Evolutionary conservation across 352 stramenopile genomes (phyloP).

Genomic region (Globisporangium yorkense): DNA sequence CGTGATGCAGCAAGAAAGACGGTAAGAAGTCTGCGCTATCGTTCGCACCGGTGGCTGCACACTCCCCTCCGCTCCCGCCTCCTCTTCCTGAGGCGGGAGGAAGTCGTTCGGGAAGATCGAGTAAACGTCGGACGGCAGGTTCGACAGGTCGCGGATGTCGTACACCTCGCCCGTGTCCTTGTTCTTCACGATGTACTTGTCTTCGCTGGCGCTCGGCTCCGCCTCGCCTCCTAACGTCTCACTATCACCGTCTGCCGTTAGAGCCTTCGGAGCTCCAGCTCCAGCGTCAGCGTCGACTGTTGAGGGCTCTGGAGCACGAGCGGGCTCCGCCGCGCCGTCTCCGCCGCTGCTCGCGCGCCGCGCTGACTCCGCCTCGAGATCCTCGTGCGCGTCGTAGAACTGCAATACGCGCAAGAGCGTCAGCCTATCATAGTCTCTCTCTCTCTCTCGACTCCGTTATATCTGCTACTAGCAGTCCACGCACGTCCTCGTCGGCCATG

Average conservation of each 20-base stretch:
- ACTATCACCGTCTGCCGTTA: not conserved
- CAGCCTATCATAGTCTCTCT: not conserved
- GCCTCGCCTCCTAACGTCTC: not conserved
- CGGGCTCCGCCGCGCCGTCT: too few species aligned
- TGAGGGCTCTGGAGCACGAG: too few species aligned
- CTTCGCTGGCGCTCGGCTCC: conserved; percentile 9
- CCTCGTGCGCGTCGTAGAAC: conserved; percentile 72
- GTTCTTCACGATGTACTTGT: conserved; percentile 76
- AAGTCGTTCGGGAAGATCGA: conserved; percentile 76
- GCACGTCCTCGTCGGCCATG: conserved; percentile 57
- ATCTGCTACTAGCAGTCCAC: conserved; percentile 2
- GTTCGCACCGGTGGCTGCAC: not conserved
- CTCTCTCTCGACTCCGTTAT: too few species aligned
- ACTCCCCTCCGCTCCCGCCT: conserved; percentile 9
- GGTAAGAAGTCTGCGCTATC: not conserved
- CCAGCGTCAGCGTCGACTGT: not conserved
- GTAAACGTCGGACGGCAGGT: conserved; percentile 54
- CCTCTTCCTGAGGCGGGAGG: conserved; percentile 32
- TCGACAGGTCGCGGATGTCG: conserved; percentile 62
- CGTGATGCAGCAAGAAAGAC: not conserved
- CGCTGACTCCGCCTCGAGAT: conserved; percentile 29
- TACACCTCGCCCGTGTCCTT: conserved; percentile 79
- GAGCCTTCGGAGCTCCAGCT: conserved; percentile 2
- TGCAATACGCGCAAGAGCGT: conserved; percentile 9
- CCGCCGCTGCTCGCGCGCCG: conserved; percentile 12